Base-by-base conservation (phyloP, 176 grass and related monocot species). In the Typha latifolia region DNA sequence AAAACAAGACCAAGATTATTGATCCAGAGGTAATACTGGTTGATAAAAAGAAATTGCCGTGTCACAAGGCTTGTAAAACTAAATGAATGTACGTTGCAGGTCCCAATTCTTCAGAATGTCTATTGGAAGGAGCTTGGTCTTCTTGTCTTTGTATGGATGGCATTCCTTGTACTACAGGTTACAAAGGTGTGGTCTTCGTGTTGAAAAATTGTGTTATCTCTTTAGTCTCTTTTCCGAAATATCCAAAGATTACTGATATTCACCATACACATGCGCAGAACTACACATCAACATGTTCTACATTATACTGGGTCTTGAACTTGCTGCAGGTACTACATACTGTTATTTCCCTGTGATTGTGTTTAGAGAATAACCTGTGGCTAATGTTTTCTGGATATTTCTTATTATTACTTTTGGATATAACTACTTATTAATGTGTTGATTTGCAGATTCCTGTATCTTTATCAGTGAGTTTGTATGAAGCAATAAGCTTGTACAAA, bases 61-160 rank as follows among this genome's bases (percentile, higher is more conserved):
- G 47, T 16, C 70, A 14, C 3, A 69, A 71, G 10, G 21, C 49
- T 24, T 12, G 0, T 55, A 7, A 70, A 22, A 68, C 13, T 51
- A 53, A 7, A 20, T 12, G 12, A 18, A 26, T 59, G 20, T 22
- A 32, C 3, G 7, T 61, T 72, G 63, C 77, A 97, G 88, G 32
- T 72, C n/a, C 66, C 85, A 49, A 3, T 97, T 56, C 72, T 91
- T 75, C 11, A 79, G 14, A 96, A 91, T 78, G 50, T 91, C 55
- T 84, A 66, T 66, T 86, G 85, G 88, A 91, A 89, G 78, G 82
- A 96, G 62, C 47, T 86, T 23, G 82, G 85, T 20, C 75, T 96
- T 50, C 85, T 96, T 27, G 55, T 76, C 3, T 85, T 86, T 49
- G 88, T 86, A 6, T 89, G 88, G 93, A 4, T 84, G 2, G 64